phyloP scores from a whole-genome alignment of 148 eudicot genomes.

The Salicornia ramosissima region DNA sequence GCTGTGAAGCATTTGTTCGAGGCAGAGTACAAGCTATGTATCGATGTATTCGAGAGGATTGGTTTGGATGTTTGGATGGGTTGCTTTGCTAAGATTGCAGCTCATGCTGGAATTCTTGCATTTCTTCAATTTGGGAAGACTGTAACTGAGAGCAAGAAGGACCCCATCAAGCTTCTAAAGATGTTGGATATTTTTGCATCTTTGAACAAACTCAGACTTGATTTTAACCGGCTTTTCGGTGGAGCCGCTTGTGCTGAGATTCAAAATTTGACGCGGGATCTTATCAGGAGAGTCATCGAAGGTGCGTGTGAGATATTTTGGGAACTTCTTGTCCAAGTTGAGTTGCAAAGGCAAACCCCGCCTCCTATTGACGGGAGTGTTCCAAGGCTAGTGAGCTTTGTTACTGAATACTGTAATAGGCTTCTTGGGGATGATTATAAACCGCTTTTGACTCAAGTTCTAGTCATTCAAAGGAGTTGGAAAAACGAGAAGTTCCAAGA shows the following conservation, averaged over 20 bases:
- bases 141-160: constrained; percentile 78
- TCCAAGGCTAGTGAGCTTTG: constrained; percentile 61
- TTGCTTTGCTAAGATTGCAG: constrained; percentile 71
- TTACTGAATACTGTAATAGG: constrained; percentile 66
- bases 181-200: constrained; percentile 71
- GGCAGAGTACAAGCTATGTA: constrained; percentile 75
- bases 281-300: constrained; percentile 62
- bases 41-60: constrained; percentile 74
- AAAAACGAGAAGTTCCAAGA: constrained; percentile 83
- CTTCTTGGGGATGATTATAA: constrained; percentile 73
- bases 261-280: constrained; percentile 66
- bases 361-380: constrained; percentile 73
- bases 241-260: constrained; percentile 80
- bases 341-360: constrained; percentile 66
- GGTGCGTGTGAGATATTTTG: constrained; percentile 80
- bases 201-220: constrained; percentile 58
- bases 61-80: constrained; percentile 73
- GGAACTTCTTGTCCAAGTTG: constrained; percentile 79
- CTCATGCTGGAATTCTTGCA: constrained; percentile 72
- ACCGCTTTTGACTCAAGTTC: constrained; percentile 65
- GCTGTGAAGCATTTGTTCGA: constrained; percentile 77
- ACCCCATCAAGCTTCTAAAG: constrained; percentile 71
- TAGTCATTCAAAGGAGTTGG: constrained; percentile 80
- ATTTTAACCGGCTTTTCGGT: constrained; percentile 76
- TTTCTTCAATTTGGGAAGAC: constrained; percentile 78